Evolutionary conservation across 805 yeast genomes (phyloP).

Genomic region (Myxozyma neotropica): DNA sequence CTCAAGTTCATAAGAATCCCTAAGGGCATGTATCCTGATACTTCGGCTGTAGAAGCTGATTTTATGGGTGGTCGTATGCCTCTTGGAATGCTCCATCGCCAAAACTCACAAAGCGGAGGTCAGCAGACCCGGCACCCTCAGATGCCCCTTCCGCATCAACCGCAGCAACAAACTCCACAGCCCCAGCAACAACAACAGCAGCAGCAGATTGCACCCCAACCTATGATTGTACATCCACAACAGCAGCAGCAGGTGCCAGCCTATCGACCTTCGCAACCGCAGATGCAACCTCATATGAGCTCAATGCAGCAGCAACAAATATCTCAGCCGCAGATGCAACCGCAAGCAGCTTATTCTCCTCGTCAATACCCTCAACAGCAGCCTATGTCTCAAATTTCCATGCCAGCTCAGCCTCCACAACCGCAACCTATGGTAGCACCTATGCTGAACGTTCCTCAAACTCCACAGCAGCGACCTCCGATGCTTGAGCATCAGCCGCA

Average conservation of each 20-base stretch:
- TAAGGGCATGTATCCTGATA: conserved; percentile 45
- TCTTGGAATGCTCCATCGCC: conserved; percentile 18
- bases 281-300: not conserved
- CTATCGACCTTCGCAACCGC: conserved; percentile 10
- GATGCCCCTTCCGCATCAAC: not conserved
- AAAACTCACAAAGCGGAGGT: conserved; percentile 5
- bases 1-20: conserved; percentile 45
- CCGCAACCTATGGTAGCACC: not conserved
- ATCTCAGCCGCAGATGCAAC: not conserved
- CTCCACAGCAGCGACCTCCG: conserved; percentile 8
- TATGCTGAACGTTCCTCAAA: not conserved
- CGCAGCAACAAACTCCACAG: not conserved
- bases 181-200: conserved; percentile 12
- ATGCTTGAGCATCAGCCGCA: conserved; percentile 9
- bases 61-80: conserved; percentile 11
- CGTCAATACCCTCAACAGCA: conserved; percentile 16
- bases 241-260: conserved; percentile 17
- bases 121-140: conserved; percentile 9
- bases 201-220: not conserved
- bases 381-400: conserved; percentile 17
- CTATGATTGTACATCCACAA: not conserved
- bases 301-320: conserved; percentile 4
- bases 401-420: not conserved
- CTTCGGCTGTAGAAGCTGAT: conserved; percentile 32
- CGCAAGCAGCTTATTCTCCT: conserved; percentile 15